These are phyloP conservation scores for Ustilago cynodontis DNA, from an alignment of 1,284 basidiomycete species.

Conservation along the genomic window DNA sequence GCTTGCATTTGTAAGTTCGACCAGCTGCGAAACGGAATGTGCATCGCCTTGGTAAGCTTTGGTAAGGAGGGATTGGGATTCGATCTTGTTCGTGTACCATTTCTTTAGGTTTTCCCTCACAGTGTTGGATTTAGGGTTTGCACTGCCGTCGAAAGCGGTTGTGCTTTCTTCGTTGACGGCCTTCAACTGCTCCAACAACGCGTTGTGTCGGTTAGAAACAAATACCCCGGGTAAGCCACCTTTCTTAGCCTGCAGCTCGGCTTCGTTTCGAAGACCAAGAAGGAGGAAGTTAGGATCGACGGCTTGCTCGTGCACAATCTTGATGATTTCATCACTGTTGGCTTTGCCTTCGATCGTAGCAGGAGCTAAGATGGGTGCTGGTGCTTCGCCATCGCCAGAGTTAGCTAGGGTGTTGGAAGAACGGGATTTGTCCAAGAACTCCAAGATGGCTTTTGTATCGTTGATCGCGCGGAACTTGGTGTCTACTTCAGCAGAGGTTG, in stretches of 20 bases:
- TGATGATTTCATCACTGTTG: constrained; percentile 76
- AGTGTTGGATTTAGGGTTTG: constrained; percentile 66
- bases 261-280: constrained; percentile 65
- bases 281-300: constrained; percentile 73
- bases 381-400: constrained; percentile 68
- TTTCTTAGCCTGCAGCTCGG: constrained; percentile 70
- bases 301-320: constrained; percentile 74
- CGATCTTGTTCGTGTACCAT: constrained; percentile 71
- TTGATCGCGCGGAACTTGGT: constrained; percentile 84
- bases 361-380: constrained; percentile 82
- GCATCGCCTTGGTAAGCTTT: constrained; percentile 64
- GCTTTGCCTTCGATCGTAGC: constrained; percentile 81
- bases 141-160: constrained; percentile 72
- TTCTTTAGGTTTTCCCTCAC: constrained; percentile 56
- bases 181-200: constrained; percentile 75
- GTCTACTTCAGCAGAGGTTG: constrained; percentile 78
- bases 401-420: constrained; percentile 74
- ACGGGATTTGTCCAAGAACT: constrained; percentile 74
- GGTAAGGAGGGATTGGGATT: constrained; percentile 69
- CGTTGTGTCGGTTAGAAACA: constrained; percentile 72
- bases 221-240: constrained; percentile 69
- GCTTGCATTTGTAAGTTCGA: constrained; percentile 68
- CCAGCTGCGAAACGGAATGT: constrained; percentile 61
- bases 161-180: constrained; percentile 74
- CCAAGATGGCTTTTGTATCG: constrained; percentile 82